phyloP scores from a whole-genome alignment of 352 stramenopile genomes.

The Globisporangium splendens region DNA sequence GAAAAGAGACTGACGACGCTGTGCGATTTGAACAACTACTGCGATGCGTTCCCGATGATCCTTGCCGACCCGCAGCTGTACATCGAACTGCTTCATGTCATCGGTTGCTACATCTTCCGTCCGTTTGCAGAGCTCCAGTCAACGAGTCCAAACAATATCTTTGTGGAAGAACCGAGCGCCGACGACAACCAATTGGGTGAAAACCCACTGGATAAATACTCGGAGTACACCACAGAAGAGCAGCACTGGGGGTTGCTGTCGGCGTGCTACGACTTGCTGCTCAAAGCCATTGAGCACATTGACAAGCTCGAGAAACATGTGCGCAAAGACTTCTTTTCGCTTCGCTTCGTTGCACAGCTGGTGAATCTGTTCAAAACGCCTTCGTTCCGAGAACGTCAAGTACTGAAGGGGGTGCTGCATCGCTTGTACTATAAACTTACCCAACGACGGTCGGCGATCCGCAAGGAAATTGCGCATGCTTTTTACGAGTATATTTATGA shows the following conservation, averaged over 20 bases:
- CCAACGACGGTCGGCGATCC: constrained; percentile 82
- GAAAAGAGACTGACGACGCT: constrained; percentile 80
- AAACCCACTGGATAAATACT: constrained; percentile 83
- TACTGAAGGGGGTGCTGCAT: constrained; percentile 85
- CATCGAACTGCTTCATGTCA: constrained; percentile 75
- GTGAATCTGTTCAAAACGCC: constrained; percentile 85
- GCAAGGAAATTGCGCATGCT: constrained; percentile 83
- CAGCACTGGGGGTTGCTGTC: constrained; percentile 80
- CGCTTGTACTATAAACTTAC: constrained; percentile 90
- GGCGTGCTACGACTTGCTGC: constrained; percentile 75
- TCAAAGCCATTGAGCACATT: constrained; percentile 86
- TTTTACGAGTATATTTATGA: constrained; percentile 94
- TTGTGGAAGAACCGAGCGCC: constrained; percentile 73
- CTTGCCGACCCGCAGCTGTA: constrained; percentile 78
- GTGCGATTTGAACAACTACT: constrained; percentile 85
- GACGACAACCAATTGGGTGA: constrained; percentile 52
- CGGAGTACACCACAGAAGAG: constrained; percentile 79
- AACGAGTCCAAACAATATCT: constrained; percentile 68
- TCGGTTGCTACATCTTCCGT: constrained; percentile 81
- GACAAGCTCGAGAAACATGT: constrained; percentile 88
- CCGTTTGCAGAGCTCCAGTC: constrained; percentile 54
- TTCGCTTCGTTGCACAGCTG: constrained; percentile 77
- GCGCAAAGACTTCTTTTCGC: constrained; percentile 81
- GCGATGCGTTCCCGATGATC: constrained; percentile 78
- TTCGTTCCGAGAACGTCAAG: constrained; percentile 84